A percentile compares a stretch with the other conserved stretches of the same genome.
Evolutionary conservation across 169 alveolate genomes (phyloP).

Genomic region (Neospora caninum): DNA sequence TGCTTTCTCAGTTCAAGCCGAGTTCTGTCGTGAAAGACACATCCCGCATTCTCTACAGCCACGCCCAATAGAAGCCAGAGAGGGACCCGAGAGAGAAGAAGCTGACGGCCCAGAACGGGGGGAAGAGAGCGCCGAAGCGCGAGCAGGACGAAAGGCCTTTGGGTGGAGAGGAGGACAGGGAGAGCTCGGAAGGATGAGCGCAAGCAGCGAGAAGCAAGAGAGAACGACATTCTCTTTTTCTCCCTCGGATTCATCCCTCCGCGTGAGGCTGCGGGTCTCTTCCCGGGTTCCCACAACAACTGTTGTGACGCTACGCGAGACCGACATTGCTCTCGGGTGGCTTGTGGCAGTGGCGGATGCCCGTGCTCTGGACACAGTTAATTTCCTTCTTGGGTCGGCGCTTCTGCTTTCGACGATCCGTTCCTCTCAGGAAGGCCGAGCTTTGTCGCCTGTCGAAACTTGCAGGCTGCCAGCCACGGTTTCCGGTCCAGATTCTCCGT

Average conservation of each 20-base stretch:
- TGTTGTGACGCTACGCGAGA: neutral
- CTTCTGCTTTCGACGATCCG: neutral
- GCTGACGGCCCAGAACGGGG: neutral
- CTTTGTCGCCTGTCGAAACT: too few species aligned
- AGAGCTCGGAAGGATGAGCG: too few species aligned
- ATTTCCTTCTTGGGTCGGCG: neutral
- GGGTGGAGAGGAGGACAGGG: too few species aligned
- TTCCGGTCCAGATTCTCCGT: too few species aligned
- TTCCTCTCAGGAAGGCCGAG: too few species aligned
- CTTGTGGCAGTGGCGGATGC: constrained; percentile 18
- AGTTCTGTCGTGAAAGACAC: neutral
- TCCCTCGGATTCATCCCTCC: neutral
- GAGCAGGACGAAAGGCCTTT: too few species aligned
- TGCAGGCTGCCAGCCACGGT: too few species aligned
- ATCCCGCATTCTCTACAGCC: neutral
- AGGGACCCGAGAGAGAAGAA: neutral
- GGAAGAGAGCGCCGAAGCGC: too few species aligned
- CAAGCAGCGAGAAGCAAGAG: too few species aligned
- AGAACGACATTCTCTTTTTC: too few species aligned
- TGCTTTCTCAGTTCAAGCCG: neutral
- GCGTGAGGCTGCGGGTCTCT: neutral
- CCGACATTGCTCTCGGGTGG: constrained; percentile 3
- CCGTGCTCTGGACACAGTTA: neutral
- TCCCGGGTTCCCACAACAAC: neutral
- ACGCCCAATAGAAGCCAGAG: neutral